Conservation (phyloP, 2,329 filamentous ascomycete species). For the Pseudopyricularia javanii region DNA sequence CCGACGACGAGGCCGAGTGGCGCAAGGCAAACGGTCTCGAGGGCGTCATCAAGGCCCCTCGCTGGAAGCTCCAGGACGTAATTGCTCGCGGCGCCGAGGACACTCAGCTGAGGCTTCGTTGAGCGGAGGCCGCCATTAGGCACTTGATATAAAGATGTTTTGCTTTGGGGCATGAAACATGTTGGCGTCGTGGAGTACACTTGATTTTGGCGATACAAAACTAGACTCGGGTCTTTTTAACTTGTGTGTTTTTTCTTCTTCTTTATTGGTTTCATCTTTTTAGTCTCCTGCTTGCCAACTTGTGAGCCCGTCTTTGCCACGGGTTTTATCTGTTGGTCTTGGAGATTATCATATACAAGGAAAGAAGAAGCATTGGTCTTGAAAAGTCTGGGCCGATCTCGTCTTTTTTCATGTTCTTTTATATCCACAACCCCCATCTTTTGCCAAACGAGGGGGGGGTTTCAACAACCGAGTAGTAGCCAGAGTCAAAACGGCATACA, state of each 20-base stretch:
- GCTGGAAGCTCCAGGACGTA: constrained; percentile 79
- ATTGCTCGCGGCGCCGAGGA: constrained; percentile 38
- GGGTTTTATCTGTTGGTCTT: neutral
- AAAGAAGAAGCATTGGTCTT: too few species aligned
- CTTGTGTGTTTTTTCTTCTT: neutral
- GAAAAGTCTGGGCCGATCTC: too few species aligned
- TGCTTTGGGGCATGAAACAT: neutral
- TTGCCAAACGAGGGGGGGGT: too few species aligned
- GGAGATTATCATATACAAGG: neutral
- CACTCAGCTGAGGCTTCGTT: constrained; percentile 15
- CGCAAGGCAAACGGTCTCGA: constrained; percentile 49
- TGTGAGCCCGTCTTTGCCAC: neutral
- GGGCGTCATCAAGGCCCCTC: constrained; percentile 62
- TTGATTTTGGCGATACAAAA: neutral
- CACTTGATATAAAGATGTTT: neutral
- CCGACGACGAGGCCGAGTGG: constrained; percentile 62
- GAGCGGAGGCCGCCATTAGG: constrained; percentile 1
- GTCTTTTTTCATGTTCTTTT: too few species aligned
- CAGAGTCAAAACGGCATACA: too few species aligned
- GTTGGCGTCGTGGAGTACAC: neutral
- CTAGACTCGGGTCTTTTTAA: neutral
- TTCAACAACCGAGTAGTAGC: too few species aligned
- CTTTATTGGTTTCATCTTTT: neutral
- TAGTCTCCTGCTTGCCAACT: neutral
- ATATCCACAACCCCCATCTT: too few species aligned